Evolutionary conservation across 768 basidiomycete genomes (phyloP).

Genomic region (Termitomyces sp.): DNA sequence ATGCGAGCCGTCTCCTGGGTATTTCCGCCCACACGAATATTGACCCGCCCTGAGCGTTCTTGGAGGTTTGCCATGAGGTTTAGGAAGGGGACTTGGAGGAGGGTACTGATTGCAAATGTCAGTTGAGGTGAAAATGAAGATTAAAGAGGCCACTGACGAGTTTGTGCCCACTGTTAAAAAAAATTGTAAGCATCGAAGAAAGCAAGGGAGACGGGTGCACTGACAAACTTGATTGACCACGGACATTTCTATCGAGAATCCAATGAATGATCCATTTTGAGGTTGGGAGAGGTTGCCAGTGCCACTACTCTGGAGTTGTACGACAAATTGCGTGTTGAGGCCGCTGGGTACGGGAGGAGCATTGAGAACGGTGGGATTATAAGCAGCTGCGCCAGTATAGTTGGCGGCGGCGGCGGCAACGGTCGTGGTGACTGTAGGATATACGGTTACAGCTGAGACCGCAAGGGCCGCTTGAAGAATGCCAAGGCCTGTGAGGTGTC

Average conservation of each 20-base stretch:
- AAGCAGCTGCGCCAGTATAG: conserved; percentile 52
- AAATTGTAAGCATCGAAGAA: neutral
- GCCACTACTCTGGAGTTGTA: conserved; percentile 34
- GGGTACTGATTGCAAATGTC: conserved; percentile 28
- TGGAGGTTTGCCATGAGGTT: conserved; percentile 76
- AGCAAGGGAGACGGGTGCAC: conserved; percentile 20
- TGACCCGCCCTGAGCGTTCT: conserved; percentile 58
- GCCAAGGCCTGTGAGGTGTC: conserved; percentile 9
- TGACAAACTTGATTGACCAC: conserved; percentile 56
- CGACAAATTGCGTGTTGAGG: conserved; percentile 39
- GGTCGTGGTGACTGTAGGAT: conserved; percentile 25
- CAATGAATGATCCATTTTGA: conserved; percentile 43
- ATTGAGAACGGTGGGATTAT: conserved; percentile 48
- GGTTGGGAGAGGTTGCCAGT: conserved; percentile 8
- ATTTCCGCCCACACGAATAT: conserved; percentile 78
- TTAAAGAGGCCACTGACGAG: conserved; percentile 29
- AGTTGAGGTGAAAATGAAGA: neutral
- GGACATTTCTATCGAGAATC: conserved; percentile 65
- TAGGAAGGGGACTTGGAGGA: conserved; percentile 63
- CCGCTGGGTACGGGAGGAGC: conserved; percentile 53
- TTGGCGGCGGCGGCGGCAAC: conserved; percentile 33
- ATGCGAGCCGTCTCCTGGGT: conserved; percentile 70
- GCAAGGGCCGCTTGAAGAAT: conserved; percentile 12
- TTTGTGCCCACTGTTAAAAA: conserved; percentile 45
- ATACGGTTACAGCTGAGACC: conserved; percentile 33